Base-by-base conservation (phyloP, 331 rosid genomes). In the Pyrus hybrid region DNA sequence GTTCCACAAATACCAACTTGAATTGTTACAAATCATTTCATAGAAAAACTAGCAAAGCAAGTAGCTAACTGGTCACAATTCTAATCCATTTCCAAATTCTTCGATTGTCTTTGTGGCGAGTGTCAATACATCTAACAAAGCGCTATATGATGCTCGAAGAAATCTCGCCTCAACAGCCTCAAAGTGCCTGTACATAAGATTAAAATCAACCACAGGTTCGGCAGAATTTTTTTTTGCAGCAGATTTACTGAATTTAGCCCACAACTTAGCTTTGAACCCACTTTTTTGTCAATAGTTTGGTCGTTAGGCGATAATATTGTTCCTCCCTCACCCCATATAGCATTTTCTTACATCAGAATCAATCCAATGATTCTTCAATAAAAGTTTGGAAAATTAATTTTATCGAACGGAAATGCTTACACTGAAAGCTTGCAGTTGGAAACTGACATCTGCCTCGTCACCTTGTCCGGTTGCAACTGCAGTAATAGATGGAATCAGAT, bases 401-500 rank as follows among this genome's bases (percentile, higher is more conserved):
- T 28, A 16, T 45, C 17, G 13, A 7, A 49, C 5, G 72, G 70
- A 67, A 58, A 61, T 78, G 74, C 96, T 92, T 81, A 88, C 96
- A 86, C 95, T 3, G 82, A 86, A 80, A 94, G 91, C 83, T 87
- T 92, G 82, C 93, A 93, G 58, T 84, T 64, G 37, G 96, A 85
- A 25, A 84, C 88, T 10, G 81, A 30, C 96, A 94, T 87, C 68
- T 67, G 65, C 76, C 96, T 91, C 80, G 81, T 90, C 70, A 94
- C 96, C 78, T 94, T 94, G 80, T 92, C 93, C 5, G 97, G 99
- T 78, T 92, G 99, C 92, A 94, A 83, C 91, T 86, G 91, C 86
- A 85, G 16, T 76, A 23, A 74, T 78, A 83, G 70, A 85, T 43
- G 49, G 12, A 80, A 76, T 69, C 54, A 67, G 33, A 66, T 83